Percentiles rank a stretch among this genome's conserved stretches.
These are phyloP conservation scores for Phyllostachys edulis DNA, from an alignment of 176 grass and related monocot genomes.

Conservation along the genomic window DNA sequence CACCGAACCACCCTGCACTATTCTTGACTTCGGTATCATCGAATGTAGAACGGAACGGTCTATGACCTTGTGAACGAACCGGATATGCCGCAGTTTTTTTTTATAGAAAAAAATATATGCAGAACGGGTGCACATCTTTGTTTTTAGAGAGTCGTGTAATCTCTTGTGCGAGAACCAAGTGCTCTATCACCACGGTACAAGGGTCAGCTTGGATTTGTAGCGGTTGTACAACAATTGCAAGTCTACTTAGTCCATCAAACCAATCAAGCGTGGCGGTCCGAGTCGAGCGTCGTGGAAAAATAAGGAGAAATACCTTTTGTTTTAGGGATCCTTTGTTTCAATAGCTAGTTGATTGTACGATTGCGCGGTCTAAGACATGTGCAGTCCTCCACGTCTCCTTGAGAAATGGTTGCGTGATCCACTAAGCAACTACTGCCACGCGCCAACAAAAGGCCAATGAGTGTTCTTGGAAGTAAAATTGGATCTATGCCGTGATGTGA, in stretches of 20 bases:
- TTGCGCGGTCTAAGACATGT: background rate
- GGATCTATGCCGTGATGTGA: conserved; percentile 18
- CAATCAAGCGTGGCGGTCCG: background rate
- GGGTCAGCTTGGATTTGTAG: background rate
- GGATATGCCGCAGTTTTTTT: background rate
- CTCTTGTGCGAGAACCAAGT: background rate
- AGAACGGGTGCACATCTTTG: background rate
- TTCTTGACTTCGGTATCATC: background rate
- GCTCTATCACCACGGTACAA: background rate
- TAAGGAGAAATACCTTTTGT: background rate
- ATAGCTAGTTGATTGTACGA: background rate
- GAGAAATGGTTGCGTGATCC: background rate
- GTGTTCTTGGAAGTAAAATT: background rate
- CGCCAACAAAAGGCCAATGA: background rate
- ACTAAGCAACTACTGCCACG: background rate
- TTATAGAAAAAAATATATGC: background rate
- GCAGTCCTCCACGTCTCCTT: background rate
- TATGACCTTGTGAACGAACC: background rate
- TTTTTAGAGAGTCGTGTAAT: background rate
- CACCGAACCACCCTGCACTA: background rate
- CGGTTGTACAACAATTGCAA: background rate
- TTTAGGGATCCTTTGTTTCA: background rate
- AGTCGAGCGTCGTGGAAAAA: background rate
- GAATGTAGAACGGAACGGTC: background rate
- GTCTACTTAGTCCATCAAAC: no score